Conservation (phyloP, 805 yeast genomes). For the Kuraishia floccosa region DNA sequence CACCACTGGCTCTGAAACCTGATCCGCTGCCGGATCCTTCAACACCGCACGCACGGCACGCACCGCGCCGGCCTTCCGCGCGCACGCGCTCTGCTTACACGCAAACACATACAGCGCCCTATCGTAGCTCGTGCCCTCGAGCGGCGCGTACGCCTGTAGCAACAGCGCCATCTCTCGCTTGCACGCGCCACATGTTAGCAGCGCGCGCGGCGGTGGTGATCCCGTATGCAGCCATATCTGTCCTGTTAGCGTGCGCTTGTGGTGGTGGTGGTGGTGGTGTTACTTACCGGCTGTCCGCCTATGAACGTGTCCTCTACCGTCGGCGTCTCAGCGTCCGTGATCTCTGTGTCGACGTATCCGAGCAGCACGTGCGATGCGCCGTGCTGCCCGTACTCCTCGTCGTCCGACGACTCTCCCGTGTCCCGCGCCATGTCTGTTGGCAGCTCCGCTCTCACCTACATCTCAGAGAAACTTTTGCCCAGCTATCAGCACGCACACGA, state of each 20-base stretch:
- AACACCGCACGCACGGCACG: conserved; percentile 69
- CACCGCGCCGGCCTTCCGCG: conserved; percentile 57
- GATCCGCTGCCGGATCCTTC: conserved; percentile 41
- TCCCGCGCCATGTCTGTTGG: too few species aligned
- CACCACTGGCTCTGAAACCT: conserved; percentile 23
- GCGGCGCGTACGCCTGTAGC: conserved; percentile 72
- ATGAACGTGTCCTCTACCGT: conserved; percentile 60
- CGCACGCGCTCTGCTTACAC: conserved; percentile 55
- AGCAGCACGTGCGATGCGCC: too few species aligned
- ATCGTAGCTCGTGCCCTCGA: conserved; percentile 63
- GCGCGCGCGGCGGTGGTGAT: conserved; percentile 42
- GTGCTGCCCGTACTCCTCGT: too few species aligned
- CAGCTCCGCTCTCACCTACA: too few species aligned
- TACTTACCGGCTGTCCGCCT: conserved; percentile 56
- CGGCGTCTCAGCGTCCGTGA: conserved; percentile 33
- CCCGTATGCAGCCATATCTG: conserved; percentile 47
- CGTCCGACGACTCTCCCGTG: too few species aligned
- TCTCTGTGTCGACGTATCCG: conserved; percentile 58
- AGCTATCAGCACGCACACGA: too few species aligned
- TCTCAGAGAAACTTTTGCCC: too few species aligned
- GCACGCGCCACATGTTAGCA: conserved; percentile 60
- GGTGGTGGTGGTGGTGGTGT: too few species aligned
- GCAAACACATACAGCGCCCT: conserved; percentile 73
- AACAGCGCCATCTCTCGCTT: conserved; percentile 48
- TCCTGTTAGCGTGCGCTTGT: too few species aligned